phyloP scores from a whole-genome alignment of 495 filamentous ascomycete genomes.

The Penicillium parvum region DNA sequence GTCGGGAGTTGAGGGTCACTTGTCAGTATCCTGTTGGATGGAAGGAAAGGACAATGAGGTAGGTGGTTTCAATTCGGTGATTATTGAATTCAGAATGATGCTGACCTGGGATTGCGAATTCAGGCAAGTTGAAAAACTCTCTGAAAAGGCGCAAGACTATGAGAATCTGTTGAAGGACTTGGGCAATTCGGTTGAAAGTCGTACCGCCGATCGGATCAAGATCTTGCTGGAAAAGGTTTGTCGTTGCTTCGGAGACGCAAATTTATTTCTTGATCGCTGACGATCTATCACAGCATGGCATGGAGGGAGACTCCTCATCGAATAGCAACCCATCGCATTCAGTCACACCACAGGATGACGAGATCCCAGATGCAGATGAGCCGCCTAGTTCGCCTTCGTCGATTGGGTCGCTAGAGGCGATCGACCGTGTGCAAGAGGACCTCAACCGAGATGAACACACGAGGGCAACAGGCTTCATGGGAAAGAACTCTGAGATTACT shows the following conservation, averaged over 20 bases:
- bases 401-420: conserved; percentile 56
- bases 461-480: conserved; percentile 58
- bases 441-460: conserved; percentile 47
- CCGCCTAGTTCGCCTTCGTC: conserved; percentile 45
- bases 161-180: conserved; percentile 45
- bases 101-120: conserved; percentile 1
- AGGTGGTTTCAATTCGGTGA: no score
- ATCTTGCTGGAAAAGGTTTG: conserved; percentile 36
- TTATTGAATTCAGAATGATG: no score
- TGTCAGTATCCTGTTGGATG: conserved; percentile 57
- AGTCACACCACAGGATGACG: conserved; percentile 34
- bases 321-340: conserved; percentile 32
- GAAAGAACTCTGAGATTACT: conserved; percentile 60
- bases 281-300: conserved; percentile 13
- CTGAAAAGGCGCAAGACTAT: conserved; percentile 47
- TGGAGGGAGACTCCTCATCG: conserved; percentile 23
- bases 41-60: conserved; percentile 56
- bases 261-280: neutral
- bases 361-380: conserved; percentile 10
- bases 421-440: conserved; percentile 60
- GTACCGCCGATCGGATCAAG: conserved; percentile 32
- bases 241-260: neutral
- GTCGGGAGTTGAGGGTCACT: conserved; percentile 44
- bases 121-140: conserved; percentile 39
- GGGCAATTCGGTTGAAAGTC: conserved; percentile 23